Base-by-base conservation (phyloP, 1,284 basidiomycete species). In the Heliocybe sulcata region DNA sequence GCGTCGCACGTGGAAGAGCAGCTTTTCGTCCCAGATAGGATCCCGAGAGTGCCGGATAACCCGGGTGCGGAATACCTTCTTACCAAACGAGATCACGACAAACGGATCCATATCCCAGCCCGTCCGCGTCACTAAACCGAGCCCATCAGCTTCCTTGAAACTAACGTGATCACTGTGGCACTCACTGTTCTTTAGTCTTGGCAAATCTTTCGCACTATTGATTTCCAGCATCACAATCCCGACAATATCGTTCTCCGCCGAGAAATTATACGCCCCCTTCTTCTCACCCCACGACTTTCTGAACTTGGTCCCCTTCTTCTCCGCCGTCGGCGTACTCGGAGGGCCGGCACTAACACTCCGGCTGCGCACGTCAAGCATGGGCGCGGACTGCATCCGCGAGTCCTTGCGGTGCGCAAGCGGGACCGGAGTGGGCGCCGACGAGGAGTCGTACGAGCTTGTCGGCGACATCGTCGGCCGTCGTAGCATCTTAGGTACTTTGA, bases 101-200 rank as follows among this genome's bases (percentile, higher is more conserved):
- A 98, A 98, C 0, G 94, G 94, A 64, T 99, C 94, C 94, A 98
- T 98, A 66, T 98, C 95, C 82, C 87, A 94, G 0, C 90, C 90
- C 0, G 82, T 90, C 1, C 88, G 80, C 2, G 86, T 92, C 81
- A 92, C 89, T 90, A 58, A 45, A 31, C 2, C 14, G 23, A 47
- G n/a, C 12, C 27, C 10, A 4, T 10, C 3, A n/a, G 42, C 31
- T n/a, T n/a, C n/a, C n/a, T n/a, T n/a, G n/a, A n/a, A n/a, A n/a
- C n/a, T n/a, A n/a, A n/a, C n/a, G n/a, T n/a, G n/a, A n/a, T n/a
- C n/a, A n/a, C n/a, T n/a, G n/a, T n/a, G n/a, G 35, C 12, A 80
- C 89, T 61, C 55, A 92, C 90, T 87, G 64, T 97, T 98, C 68
- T 86, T 90, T 64, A 95, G 75, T 62, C 81, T 81, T 0, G 96